Conservation (phyloP, 345 rosid genomes). For the Fremontodendron californicum region DNA sequence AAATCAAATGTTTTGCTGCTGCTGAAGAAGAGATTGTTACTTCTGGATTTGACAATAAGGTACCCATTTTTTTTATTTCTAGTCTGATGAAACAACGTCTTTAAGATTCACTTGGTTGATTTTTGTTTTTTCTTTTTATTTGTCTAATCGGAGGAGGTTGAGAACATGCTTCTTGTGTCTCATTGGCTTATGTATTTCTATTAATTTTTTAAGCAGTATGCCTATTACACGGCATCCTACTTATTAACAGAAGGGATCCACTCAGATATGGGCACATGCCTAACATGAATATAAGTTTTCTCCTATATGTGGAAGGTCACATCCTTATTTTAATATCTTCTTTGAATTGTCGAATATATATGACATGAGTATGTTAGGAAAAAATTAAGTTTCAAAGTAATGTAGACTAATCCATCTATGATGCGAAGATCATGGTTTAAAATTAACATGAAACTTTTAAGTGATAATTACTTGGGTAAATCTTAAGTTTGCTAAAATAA, state of each 20-base stretch:
- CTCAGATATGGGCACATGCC: neutral
- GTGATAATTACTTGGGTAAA: neutral
- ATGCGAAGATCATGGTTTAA: neutral
- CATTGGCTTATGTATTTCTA: neutral
- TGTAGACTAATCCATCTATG: neutral
- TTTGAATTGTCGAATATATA: neutral
- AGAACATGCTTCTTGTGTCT: neutral
- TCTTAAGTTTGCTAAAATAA: neutral
- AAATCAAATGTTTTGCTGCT: constrained; percentile 85
- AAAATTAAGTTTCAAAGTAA: neutral
- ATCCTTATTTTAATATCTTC: neutral
- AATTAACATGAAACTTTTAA: neutral
- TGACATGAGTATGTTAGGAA: neutral
- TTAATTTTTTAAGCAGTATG: neutral
- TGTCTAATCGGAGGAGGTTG: neutral
- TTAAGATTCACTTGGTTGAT: neutral
- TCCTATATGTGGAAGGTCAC: neutral
- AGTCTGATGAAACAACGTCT: neutral
- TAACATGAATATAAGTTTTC: neutral
- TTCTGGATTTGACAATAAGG: constrained; percentile 92
- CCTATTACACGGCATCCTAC: neutral
- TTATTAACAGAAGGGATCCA: neutral
- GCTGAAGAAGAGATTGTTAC: constrained; percentile 75
- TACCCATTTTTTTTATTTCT: constrained; percentile 16
- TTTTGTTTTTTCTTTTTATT: neutral